A percentile compares a stretch with the other conserved stretches of the same genome.
These are phyloP conservation scores for Tolypocladium tundrense DNA, from an alignment of 2,329 filamentous ascomycete genomes.

Conservation along the genomic window DNA sequence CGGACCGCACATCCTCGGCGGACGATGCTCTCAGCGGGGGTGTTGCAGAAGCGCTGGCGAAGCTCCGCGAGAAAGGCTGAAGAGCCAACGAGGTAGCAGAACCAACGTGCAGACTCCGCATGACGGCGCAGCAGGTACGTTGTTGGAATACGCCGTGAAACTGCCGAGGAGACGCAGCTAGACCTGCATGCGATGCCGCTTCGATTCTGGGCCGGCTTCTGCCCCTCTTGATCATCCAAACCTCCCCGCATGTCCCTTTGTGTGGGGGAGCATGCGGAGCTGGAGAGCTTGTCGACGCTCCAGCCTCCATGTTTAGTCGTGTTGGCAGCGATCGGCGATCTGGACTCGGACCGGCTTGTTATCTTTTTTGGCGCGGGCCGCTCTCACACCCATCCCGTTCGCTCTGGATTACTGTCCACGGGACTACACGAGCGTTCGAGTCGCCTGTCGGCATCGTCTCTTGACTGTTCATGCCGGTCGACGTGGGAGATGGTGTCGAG, in stretches of 20 bases:
- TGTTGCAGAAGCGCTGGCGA: slow-evolving; percentile 51
- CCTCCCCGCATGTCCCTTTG: neutral
- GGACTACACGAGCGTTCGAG: neutral
- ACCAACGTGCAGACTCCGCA: neutral
- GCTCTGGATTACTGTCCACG: neutral
- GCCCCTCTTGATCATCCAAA: neutral
- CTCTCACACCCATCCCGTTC: neutral
- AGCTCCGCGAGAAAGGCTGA: slow-evolving; percentile 34
- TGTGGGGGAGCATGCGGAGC: neutral
- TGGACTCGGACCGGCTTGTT: neutral
- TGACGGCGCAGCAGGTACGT: neutral
- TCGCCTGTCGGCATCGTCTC: neutral
- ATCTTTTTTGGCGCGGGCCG: neutral
- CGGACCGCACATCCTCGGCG: neutral
- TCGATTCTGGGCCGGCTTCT: neutral
- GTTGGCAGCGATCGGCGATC: neutral
- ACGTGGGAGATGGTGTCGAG: neutral
- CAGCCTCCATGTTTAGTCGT: neutral
- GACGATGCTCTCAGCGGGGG: slow-evolving; percentile 41
- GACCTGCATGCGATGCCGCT: neutral
- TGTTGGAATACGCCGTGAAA: neutral
- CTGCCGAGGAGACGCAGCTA: neutral
- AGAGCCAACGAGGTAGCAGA: neutral
- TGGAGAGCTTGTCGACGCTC: neutral
- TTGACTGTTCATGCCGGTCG: neutral